Conservation (phyloP, 805 yeast genomes). For the Myxozyma melibiosi region DNA sequence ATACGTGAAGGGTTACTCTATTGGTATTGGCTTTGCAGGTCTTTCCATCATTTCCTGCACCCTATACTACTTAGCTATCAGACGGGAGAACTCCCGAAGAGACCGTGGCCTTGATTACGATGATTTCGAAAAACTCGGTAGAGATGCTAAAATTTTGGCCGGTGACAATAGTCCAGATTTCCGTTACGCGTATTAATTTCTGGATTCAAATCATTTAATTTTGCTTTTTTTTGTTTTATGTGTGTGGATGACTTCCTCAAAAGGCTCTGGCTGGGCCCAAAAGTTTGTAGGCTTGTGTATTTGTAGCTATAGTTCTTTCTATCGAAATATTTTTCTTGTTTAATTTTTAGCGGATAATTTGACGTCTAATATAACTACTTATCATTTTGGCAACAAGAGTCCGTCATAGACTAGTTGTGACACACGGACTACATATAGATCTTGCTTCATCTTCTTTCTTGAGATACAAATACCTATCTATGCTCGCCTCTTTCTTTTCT, state of each 20-base stretch:
- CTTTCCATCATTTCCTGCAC: constrained; percentile 46
- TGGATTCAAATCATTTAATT: not conserved
- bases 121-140: constrained; percentile 30
- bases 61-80: constrained; percentile 44
- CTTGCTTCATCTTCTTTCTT: too few species aligned
- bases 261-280: not conserved
- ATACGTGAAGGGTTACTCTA: constrained; percentile 57
- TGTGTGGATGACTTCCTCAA: not conserved
- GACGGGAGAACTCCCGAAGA: constrained; percentile 38
- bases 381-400: too few species aligned
- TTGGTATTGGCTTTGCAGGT: constrained; percentile 53
- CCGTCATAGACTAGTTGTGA: too few species aligned
- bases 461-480: too few species aligned
- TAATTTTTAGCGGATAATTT: too few species aligned
- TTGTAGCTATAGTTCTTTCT: not conserved
- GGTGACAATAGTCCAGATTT: constrained; percentile 23
- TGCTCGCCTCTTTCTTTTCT: constrained; percentile 4
- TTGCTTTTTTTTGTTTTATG: not conserved
- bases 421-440: too few species aligned
- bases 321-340: not conserved
- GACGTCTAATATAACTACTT: too few species aligned
- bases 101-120: constrained; percentile 31
- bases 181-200: constrained; percentile 16
- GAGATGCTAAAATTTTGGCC: constrained; percentile 13
- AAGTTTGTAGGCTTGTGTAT: not conserved